Evolutionary conservation across 192 early-diverging fungal genomes (phyloP).

Genomic region (Coemansia sp.): DNA sequence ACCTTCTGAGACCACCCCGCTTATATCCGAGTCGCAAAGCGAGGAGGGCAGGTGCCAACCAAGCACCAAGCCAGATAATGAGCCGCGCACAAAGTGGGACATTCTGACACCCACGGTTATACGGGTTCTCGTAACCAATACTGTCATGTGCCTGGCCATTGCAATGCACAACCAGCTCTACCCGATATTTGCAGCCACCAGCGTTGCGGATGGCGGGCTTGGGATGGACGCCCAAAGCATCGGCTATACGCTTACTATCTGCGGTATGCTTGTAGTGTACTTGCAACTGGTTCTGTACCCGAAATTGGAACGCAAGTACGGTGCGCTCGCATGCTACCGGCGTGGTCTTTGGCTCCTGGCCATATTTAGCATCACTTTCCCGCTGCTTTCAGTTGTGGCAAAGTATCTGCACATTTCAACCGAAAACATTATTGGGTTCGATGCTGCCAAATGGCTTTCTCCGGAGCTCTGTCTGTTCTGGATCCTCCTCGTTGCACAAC

Average conservation of each 20-base stretch:
- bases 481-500: conserved; percentile 18
- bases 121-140: conserved; percentile 3
- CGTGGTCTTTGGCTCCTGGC: conserved; percentile 2
- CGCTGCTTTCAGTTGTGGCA: not conserved
- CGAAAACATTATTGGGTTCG: not conserved
- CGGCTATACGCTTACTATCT: conserved; percentile 58
- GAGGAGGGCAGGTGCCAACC: not conserved
- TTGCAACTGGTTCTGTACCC: not conserved
- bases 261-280: conserved; percentile 54
- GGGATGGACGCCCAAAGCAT: conserved; percentile 32
- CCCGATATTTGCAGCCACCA: conserved; percentile 26
- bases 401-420: no score
- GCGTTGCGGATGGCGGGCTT: conserved; percentile 36
- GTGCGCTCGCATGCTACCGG: no score
- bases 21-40: not conserved
- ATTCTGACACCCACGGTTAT: conserved; percentile 13
- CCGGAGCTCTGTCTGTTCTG: conserved; percentile 21
- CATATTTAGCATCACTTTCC: not conserved
- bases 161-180: conserved; percentile 20
- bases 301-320: not conserved
- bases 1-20: not conserved
- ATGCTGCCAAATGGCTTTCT: conserved; percentile 42
- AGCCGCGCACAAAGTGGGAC: not conserved
- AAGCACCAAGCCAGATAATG: not conserved
- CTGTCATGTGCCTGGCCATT: conserved; percentile 5